Percentiles rank a stretch among this genome's conserved stretches.
Evolutionary conservation across 2,329 filamentous ascomycete genomes (phyloP).

Genomic region (Diaporthe nobilis): DNA sequence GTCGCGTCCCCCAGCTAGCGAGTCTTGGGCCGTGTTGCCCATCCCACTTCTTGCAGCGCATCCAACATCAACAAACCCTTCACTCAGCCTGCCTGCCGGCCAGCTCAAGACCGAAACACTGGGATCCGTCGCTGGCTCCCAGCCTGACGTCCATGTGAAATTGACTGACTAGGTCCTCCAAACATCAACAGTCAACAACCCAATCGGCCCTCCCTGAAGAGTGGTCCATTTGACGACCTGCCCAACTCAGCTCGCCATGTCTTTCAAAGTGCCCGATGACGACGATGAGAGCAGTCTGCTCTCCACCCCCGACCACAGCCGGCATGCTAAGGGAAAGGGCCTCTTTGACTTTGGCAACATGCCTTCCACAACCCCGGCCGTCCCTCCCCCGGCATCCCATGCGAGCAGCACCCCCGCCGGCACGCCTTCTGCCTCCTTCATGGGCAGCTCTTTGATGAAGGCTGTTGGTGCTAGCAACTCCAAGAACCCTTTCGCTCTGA

Average conservation of each 20-base stretch:
- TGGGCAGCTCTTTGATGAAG: slow-evolving; percentile 68
- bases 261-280: slow-evolving; percentile 56
- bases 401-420: slow-evolving; percentile 70
- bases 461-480: slow-evolving; percentile 45
- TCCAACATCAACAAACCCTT: neutral
- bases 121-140: neutral
- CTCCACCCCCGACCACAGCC: slow-evolving; percentile 63
- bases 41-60: slow-evolving; percentile 17
- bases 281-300: slow-evolving; percentile 57
- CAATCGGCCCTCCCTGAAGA: neutral
- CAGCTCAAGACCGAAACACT: neutral
- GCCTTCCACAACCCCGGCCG: slow-evolving; percentile 68
- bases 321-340: slow-evolving; percentile 51
- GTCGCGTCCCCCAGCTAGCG: slow-evolving; percentile 32
- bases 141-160: neutral
- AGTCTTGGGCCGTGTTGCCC: slow-evolving; percentile 10
- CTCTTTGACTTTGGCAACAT: slow-evolving; percentile 59
- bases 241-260: slow-evolving; percentile 37
- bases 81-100: neutral
- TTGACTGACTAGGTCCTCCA: neutral
- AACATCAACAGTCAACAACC: neutral
- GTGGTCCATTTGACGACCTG: neutral
- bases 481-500: slow-evolving; percentile 39
- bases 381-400: slow-evolving; percentile 65
- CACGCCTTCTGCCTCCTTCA: slow-evolving; percentile 67